Percentiles rank a stretch among this genome's conserved stretches.
Evolutionary conservation across 495 filamentous ascomycete genomes (phyloP).

Genomic region (Penicillium coffeae): DNA sequence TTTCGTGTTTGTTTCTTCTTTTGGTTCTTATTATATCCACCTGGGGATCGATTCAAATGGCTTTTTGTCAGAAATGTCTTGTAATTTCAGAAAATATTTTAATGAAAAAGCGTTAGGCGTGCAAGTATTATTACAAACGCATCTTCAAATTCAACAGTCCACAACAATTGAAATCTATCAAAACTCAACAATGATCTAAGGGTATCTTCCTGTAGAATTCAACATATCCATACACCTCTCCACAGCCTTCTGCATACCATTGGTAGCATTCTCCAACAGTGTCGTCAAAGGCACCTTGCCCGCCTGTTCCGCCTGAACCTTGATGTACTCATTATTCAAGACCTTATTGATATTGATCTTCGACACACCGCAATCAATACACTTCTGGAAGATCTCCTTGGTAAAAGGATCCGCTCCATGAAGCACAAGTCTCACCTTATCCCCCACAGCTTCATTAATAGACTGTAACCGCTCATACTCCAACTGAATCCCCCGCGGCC

Average conservation of each 20-base stretch:
- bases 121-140: background rate
- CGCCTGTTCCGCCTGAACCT: slow-evolving; percentile 62
- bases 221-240: slow-evolving; percentile 72
- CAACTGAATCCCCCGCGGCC: slow-evolving; percentile 65
- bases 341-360: slow-evolving; percentile 85
- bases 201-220: slow-evolving; percentile 58
- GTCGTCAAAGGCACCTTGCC: slow-evolving; percentile 63
- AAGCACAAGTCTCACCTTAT: slow-evolving; percentile 63
- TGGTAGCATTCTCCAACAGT: slow-evolving; percentile 68
- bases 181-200: too few species aligned
- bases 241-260: slow-evolving; percentile 69
- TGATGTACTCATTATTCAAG: slow-evolving; percentile 67
- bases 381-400: slow-evolving; percentile 61
- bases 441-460: slow-evolving; percentile 60
- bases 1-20: background rate
- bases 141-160: background rate
- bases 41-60: slow-evolving; percentile 5
- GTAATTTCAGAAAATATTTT: slow-evolving; percentile 20
- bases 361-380: slow-evolving; percentile 65
- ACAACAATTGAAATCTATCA: too few species aligned
- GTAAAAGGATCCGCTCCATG: slow-evolving; percentile 78
- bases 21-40: slow-evolving; percentile 9
- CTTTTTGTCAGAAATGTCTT: slow-evolving; percentile 8
- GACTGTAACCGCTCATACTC: slow-evolving; percentile 66
- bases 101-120: slow-evolving; percentile 8